Evolutionary conservation across 2,329 filamentous ascomycete genomes (phyloP), one percentile per base, ranked within the genome.

Genomic region (Fusarium algeriense): DNA sequence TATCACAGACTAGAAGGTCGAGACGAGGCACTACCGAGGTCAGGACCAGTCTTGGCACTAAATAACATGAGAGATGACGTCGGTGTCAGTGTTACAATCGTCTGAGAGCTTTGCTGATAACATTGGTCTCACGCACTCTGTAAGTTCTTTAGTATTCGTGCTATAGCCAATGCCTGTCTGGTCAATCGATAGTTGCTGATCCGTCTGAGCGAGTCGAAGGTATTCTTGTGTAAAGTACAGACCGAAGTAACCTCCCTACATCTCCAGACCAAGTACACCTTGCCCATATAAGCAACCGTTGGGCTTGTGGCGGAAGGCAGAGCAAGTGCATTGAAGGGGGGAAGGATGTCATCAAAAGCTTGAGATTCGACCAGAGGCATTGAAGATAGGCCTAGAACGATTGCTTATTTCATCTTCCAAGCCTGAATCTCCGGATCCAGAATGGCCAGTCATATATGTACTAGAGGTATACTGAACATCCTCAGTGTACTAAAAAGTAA

Each of bases 61-160:
- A 30, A 45, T 50, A 48, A 55, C 48, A 60, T 59, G 45, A 60
- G 59, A 60, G 32, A 72, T 71, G 69, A 71, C 69, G 64, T 72
- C 43, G 60, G 38, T 38, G 45, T 53, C 19, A 53, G 61, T 56
- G 46, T 55, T 43, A 59, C 55, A 34, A 45, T 70, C 55, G 32
- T 57, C 44, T 30, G 37, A 57, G 45, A 37, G 35, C 38, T 54
- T 59, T 59, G 28, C 23, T 32, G n/a, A 37, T 41, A 28, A 37
- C 14, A 28, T 20, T 34, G 28, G 17, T 41, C 43, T 17, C 13
- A n/a, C 48, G 48, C n/a, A 43, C 43, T 64, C 61, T 61, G 38
- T 49, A 56, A 44, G 46, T 35, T 46, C 20, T 38, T 34, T 20
- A 58, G 44, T 46, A 44, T 52, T 28, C 46, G n/a, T 52, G 20